Evolutionary conservation across 345 rosid species (phyloP), one percentile per base, ranked within the genome.

Genomic region (Ricinus communis): DNA sequence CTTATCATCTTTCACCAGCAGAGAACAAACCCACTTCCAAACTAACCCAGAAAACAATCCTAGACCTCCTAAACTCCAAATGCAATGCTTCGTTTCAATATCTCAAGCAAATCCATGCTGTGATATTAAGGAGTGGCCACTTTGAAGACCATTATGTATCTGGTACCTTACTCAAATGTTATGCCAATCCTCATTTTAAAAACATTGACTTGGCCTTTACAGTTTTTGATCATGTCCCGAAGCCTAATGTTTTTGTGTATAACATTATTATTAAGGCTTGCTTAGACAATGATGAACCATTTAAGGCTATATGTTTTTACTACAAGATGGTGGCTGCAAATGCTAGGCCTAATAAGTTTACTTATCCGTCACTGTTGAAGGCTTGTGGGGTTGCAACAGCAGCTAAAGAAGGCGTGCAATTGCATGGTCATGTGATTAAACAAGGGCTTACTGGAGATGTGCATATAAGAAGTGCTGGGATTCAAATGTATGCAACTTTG

Each of bases 401-500:
- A 5, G 51, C 16, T 46, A 56, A 63, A 50, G 81, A 67, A 68
- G 87, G 86, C 50, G 10, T 56, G 70, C 89, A 86, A 27, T 58
- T 78, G 45, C 89, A 84, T 70, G 71, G 62, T 28, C 84, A 78
- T 64, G 79, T 80, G 43, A 74, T 86, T 47, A 86, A 86, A 73
- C 71, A 10, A 5, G 87, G 89, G 51, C 45, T 83, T 51, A 25
- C 38, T 21, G 52, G 75, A 49, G 87, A 86, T 57, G 67, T 49
- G 70, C 86, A 86, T 41, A 62, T 86, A 2, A 78, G 38, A 68
- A 82, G 90, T 67, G 65, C 85, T 13, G 90, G 82, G 50, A 86
- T 86, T 74, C 83, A 78, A 51, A 86, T 86, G 90, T 84, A 84
- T 72, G 83, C 82, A 14, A 58, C 54, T 33, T 80, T 78, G 70